These are phyloP conservation scores for Auriscalpium vulgare DNA, from an alignment of 768 basidiomycete species.

Conservation along the genomic window DNA sequence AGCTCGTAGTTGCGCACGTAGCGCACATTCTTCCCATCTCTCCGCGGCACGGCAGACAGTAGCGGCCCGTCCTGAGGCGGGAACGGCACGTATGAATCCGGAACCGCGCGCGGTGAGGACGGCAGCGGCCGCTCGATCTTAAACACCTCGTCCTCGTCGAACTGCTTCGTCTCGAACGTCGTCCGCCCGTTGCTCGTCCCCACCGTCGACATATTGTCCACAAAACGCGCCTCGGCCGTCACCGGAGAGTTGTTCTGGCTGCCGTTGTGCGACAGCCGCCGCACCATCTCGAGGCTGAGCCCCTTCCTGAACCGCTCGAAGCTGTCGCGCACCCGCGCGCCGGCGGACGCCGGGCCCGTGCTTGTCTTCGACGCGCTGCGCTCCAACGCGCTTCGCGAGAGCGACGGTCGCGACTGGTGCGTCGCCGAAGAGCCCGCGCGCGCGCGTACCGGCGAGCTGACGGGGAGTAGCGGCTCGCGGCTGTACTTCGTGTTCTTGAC, in stretches of 20 bases:
- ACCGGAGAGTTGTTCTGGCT: conserved; percentile 11
- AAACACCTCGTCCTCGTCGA: conserved; percentile 8
- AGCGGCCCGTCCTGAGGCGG: conserved; percentile 14
- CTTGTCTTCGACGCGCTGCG: conserved; percentile 21
- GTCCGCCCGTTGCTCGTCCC: conserved; percentile 3
- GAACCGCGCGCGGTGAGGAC: not conserved
- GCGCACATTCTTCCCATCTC: conserved; percentile 28
- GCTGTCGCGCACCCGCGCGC: conserved; percentile 44
- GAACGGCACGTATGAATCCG: conserved; percentile 4
- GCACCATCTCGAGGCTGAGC: conserved; percentile 29
- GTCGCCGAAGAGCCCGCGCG: conserved; percentile 14
- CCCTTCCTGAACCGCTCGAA: conserved; percentile 52
- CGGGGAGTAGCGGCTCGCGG: conserved; percentile 65
- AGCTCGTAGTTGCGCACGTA: conserved; percentile 48
- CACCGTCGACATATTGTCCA: not conserved
- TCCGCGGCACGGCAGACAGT: conserved; percentile 27
- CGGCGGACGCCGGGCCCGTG: conserved; percentile 7
- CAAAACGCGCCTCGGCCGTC: conserved; percentile 7
- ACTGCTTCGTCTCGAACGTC: conserved; percentile 11
- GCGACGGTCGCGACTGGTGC: conserved; percentile 18
- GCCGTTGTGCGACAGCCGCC: conserved; percentile 17
- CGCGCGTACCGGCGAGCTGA: conserved; percentile 25
- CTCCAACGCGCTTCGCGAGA: conserved; percentile 20
- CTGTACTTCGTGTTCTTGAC: conserved; percentile 48
- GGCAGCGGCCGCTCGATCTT: conserved; percentile 8